Evolutionary conservation across 108 stramenopile species (phyloP).

Genomic region (Cyclotella cryptica): DNA sequence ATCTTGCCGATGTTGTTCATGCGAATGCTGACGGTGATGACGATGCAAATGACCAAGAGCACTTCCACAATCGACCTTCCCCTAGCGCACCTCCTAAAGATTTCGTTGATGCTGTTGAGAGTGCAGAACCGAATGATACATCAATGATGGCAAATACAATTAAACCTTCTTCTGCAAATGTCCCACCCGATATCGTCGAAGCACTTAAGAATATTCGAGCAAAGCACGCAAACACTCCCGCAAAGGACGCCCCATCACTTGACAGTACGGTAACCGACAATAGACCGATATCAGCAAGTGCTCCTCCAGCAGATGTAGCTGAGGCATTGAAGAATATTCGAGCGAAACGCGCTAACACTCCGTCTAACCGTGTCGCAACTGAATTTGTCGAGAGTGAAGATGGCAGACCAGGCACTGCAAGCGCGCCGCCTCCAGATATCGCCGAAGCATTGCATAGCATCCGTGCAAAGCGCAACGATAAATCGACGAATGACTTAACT

Average conservation of each 20-base stretch:
- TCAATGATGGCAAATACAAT: not conserved
- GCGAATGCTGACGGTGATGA: not conserved
- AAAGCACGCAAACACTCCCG: constrained; percentile 1
- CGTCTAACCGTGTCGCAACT: not conserved
- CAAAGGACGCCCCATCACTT: not conserved
- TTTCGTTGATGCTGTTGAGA: not conserved
- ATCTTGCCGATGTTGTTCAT: not conserved
- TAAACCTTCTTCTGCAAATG: not conserved
- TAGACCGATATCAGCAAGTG: not conserved
- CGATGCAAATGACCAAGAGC: not conserved
- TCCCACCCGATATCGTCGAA: constrained; percentile 15
- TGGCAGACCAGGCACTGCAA: no score
- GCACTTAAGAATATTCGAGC: constrained; percentile 14
- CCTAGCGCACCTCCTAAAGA: not conserved
- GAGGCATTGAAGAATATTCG: constrained; percentile 20
- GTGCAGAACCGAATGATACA: not conserved
- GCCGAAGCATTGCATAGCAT: no score
- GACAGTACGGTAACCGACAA: not conserved
- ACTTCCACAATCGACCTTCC: no score
- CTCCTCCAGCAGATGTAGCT: constrained; percentile 11
- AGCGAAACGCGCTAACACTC: constrained; percentile 11
- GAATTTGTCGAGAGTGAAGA: no score
- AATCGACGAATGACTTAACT: not conserved
- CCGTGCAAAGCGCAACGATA: no score
- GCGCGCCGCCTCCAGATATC: no score